These are phyloP conservation scores for Periconia macrospinosa DNA, from an alignment of 2,329 filamentous ascomycete genomes.

Conservation along the genomic window DNA sequence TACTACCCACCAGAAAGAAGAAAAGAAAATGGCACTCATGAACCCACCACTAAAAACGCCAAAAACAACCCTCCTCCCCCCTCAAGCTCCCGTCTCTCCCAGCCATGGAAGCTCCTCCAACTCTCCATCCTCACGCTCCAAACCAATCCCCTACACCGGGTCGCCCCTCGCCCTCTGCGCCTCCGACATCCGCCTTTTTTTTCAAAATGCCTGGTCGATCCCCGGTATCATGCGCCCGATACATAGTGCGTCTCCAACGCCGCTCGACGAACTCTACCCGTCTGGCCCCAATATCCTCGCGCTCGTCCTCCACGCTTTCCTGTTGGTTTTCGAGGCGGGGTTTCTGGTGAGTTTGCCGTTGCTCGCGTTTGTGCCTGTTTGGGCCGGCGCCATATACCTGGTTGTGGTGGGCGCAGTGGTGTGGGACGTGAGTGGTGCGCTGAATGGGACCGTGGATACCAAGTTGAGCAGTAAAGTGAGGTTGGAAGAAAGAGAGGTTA, in stretches of 20 bases:
- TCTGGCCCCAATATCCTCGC: constrained; percentile 60
- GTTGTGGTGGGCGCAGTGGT: constrained; percentile 30
- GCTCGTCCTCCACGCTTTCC: constrained; percentile 60
- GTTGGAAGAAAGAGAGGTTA: constrained; percentile 19
- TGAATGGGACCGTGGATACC: constrained; percentile 37
- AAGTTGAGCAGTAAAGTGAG: constrained; percentile 61
- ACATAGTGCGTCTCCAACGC: constrained; percentile 6
- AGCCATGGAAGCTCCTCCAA: background rate
- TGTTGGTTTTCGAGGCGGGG: constrained; percentile 58
- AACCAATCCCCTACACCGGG: constrained; percentile 26
- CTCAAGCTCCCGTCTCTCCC: background rate
- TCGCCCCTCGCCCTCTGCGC: constrained; percentile 21
- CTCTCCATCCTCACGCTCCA: background rate
- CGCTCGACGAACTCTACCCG: constrained; percentile 63
- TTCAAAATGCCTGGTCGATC: constrained; percentile 12
- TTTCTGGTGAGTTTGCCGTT: constrained; percentile 64
- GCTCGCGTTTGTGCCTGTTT: constrained; percentile 49
- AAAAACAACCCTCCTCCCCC: background rate
- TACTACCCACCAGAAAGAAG: background rate
- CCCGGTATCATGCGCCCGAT: constrained; percentile 20
- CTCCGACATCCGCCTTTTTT: constrained; percentile 21
- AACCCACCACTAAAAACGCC: background rate
- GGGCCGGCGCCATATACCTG: constrained; percentile 31
- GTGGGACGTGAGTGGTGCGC: constrained; percentile 28
- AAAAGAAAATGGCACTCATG: background rate